Conservation (phyloP, 805 yeast genomes). For the Tetrapisispora fleetii region DNA sequence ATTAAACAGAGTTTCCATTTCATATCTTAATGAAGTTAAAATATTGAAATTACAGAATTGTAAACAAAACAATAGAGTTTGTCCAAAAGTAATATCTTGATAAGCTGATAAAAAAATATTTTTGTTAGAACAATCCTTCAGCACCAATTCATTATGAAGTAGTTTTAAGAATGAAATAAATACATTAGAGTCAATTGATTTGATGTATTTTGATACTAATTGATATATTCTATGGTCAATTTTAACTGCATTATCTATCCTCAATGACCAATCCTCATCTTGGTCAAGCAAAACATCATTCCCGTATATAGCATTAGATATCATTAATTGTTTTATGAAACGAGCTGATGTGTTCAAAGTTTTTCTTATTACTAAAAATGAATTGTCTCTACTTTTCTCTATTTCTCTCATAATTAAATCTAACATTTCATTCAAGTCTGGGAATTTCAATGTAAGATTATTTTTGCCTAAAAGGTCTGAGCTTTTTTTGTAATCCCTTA, state of each 20-base stretch:
- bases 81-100: conserved; percentile 29
- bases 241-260: conserved; percentile 61
- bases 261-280: conserved; percentile 66
- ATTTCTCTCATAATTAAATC: conserved; percentile 23
- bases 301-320: conserved; percentile 52
- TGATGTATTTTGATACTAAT: conserved; percentile 15
- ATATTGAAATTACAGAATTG: conserved; percentile 10
- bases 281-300: conserved; percentile 45
- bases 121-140: conserved; percentile 9
- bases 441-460: conserved; percentile 36
- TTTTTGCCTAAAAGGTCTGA: conserved; percentile 35
- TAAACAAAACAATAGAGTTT: conserved; percentile 24
- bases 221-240: conserved; percentile 42
- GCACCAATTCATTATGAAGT: conserved; percentile 31
- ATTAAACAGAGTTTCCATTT: conserved; percentile 19
- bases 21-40: conserved; percentile 5
- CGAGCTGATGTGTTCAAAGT: conserved; percentile 36
- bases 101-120: conserved; percentile 10
- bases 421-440: conserved; percentile 39
- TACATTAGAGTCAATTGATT: conserved; percentile 9
- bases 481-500: conserved; percentile 36
- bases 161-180: conserved; percentile 25
- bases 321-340: conserved; percentile 49
- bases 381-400: conserved; percentile 14
- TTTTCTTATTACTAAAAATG: conserved; percentile 22